phyloP scores from a whole-genome alignment of 116 monocot genomes.

The Posidonia oceanica region DNA sequence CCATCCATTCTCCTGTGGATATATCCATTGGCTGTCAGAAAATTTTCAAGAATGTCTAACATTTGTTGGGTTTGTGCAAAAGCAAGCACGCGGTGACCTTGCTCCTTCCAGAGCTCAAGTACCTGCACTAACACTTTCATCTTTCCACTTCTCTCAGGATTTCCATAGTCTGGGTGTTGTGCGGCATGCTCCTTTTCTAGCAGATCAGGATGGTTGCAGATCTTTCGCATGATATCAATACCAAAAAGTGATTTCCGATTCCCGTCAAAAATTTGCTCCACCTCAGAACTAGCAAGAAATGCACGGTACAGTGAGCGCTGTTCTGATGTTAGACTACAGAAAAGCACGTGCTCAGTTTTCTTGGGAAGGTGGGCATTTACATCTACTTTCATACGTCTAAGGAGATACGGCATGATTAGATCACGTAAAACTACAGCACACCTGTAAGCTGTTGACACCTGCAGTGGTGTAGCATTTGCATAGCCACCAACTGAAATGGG shows the following conservation, averaged over 20 bases:
- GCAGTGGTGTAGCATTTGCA: conserved; percentile 90
- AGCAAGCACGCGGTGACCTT: conserved; percentile 80
- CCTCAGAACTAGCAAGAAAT: conserved; percentile 93
- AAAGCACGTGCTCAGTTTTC: conserved; percentile 92
- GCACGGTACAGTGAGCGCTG: conserved; percentile 67
- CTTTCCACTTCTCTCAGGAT: conserved; percentile 76
- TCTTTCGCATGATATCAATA: conserved; percentile 93
- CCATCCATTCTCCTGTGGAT: conserved; percentile 91
- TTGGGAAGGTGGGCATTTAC: conserved; percentile 85
- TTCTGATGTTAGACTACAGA: conserved; percentile 76
- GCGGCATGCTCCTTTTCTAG: conserved; percentile 76
- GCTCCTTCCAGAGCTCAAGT: conserved; percentile 82
- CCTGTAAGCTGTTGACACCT: conserved; percentile 92
- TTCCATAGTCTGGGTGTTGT: conserved; percentile 81
- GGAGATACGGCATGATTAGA: conserved; percentile 89
- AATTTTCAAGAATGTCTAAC: conserved; percentile 80
- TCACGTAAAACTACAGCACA: conserved; percentile 91
- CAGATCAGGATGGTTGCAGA: conserved; percentile 97
- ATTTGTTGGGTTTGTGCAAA: conserved; percentile 94
- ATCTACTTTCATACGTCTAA: conserved; percentile 89
- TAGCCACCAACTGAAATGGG: conserved; percentile 94
- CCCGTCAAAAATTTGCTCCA: conserved; percentile 94
- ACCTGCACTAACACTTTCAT: conserved; percentile 77
- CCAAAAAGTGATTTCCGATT: conserved; percentile 82
- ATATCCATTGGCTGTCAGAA: conserved; percentile 39